Evolutionary conservation across 208 protist genomes (phyloP).

Genomic region (Acanthamoeba triangularis): DNA sequence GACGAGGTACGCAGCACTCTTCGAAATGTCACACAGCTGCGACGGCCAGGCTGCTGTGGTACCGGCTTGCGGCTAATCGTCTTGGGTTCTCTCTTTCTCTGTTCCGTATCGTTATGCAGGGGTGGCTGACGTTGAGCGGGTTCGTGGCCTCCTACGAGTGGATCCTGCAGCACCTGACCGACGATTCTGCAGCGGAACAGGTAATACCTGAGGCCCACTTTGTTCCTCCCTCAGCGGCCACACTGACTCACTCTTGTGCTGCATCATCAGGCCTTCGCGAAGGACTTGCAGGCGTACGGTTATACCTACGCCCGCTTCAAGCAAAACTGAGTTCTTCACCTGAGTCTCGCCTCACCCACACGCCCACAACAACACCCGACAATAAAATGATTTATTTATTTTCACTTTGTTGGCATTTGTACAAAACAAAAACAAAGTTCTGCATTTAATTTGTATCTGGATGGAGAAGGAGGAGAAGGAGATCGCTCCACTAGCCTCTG

Average conservation of each 20-base stretch:
- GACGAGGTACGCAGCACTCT: neutral
- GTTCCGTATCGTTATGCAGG: neutral
- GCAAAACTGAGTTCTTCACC: neutral
- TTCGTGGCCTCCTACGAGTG: constrained; percentile 58
- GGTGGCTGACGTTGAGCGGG: constrained; percentile 42
- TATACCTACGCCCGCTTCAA: constrained; percentile 64
- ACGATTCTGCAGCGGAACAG: constrained; percentile 3
- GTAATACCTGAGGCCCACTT: neutral
- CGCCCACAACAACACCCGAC: no score
- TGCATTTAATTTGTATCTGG: no score
- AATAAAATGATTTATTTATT: neutral
- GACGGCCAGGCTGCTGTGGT: no score
- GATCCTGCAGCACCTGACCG: constrained; percentile 6
- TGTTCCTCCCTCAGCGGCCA: no score
- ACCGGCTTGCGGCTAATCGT: neutral
- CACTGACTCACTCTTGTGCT: neutral
- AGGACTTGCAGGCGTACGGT: constrained; percentile 23
- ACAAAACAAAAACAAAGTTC: no score
- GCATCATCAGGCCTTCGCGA: neutral
- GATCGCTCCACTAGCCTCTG: no score
- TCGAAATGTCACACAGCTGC: no score
- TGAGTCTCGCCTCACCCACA: no score
- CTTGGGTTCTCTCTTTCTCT: no score
- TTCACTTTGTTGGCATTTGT: neutral
- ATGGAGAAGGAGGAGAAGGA: no score